Percentiles rank a stretch among this genome's conserved stretches.
Conservation (phyloP, 176 grass and related monocot genomes). For the Zizania latifolia region DNA sequence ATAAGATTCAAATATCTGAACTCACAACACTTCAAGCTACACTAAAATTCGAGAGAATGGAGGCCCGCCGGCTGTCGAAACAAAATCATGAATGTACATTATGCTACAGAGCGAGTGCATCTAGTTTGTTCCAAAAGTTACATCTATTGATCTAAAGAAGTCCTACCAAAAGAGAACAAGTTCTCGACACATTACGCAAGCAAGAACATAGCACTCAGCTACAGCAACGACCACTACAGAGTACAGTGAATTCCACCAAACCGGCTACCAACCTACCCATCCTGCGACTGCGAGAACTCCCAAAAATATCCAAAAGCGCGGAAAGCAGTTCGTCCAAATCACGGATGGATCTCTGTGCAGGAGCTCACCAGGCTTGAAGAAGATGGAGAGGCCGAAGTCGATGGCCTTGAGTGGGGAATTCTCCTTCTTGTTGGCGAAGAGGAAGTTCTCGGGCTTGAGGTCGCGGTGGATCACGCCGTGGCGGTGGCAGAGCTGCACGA, state of each 20-base stretch:
- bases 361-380: constrained; percentile 92
- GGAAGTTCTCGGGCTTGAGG: constrained; percentile 98
- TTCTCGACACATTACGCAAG: constrained; percentile 35
- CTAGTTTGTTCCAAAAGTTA: constrained; percentile 16
- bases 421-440: constrained; percentile 98
- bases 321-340: constrained; percentile 17
- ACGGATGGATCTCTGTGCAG: background rate
- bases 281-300: constrained; percentile 8
- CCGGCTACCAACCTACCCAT: constrained; percentile 26
- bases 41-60: background rate
- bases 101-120: background rate
- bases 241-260: constrained; percentile 7
- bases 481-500: constrained; percentile 96
- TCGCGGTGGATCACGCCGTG: constrained; percentile 98
- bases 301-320: constrained; percentile 8
- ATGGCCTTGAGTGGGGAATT: constrained; percentile 98
- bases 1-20: constrained; percentile 28
- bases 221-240: background rate
- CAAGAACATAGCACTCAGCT: constrained; percentile 14
- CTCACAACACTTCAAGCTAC: background rate
- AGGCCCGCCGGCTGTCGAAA: background rate
- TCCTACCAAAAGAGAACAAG: constrained; percentile 19
- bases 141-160: constrained; percentile 6
- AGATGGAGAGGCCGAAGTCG: constrained; percentile 97
- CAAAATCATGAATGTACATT: constrained; percentile 19